These are phyloP conservation scores for Polychytrium aggregatum DNA, from an alignment of 192 early-diverging fungal genomes.

Conservation along the genomic window DNA sequence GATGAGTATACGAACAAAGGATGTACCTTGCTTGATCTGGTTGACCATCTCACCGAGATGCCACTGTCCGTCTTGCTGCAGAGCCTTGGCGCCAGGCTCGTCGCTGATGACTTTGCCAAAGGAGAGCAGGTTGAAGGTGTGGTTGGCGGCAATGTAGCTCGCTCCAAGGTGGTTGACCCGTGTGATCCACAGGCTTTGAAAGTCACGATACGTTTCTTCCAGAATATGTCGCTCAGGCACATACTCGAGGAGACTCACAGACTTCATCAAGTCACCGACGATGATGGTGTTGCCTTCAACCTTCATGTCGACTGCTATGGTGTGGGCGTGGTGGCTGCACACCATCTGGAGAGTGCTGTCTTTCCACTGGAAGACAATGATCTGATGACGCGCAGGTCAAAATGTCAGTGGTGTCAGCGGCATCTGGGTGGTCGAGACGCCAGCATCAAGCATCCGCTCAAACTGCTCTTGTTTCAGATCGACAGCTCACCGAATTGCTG, in stretches of 20 bases:
- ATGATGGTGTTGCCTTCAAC: conserved; percentile 54
- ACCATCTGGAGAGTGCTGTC: neutral
- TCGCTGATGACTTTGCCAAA: too few relatives aligned
- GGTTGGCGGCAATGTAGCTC: conserved; percentile 49
- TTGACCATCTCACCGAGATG: conserved; percentile 79
- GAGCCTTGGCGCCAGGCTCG: too few relatives aligned
- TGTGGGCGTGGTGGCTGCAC: conserved; percentile 40
- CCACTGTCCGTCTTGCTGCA: conserved; percentile 54
- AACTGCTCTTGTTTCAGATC: conserved; percentile 14
- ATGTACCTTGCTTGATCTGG: conserved; percentile 57
- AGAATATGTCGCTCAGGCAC: conserved; percentile 22
- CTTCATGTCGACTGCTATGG: conserved; percentile 43
- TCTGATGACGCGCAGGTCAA: too few relatives aligned
- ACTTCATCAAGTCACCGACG: conserved; percentile 78
- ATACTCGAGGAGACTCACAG: conserved; percentile 50
- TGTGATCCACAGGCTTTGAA: conserved; percentile 50
- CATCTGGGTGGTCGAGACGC: neutral
- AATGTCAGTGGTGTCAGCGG: neutral
- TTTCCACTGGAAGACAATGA: conserved; percentile 3
- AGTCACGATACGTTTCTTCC: conserved; percentile 48
- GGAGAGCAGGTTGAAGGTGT: conserved; percentile 46
- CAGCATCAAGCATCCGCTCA: conserved; percentile 1
- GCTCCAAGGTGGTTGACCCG: conserved; percentile 47
- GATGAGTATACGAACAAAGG: neutral
- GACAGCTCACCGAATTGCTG: too few relatives aligned